A percentile compares a stretch with the other conserved stretches of the same genome.
phyloP scores from a whole-genome alignment of 441 rosid genomes.

The Populus hybrid region DNA sequence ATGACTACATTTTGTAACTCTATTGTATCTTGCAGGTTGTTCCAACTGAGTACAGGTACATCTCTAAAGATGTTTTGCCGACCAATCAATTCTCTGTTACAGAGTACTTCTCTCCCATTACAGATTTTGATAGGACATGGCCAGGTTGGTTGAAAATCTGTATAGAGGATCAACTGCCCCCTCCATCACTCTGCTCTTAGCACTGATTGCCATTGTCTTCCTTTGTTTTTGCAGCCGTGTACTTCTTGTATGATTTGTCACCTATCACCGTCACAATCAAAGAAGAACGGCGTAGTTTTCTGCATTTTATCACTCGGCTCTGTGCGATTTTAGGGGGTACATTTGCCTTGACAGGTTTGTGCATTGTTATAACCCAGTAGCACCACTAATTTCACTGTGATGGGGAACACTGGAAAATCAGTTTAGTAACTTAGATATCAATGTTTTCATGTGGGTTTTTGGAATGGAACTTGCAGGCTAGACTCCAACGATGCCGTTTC shows the following conservation, averaged over 20 bases:
- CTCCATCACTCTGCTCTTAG: constrained; percentile 9
- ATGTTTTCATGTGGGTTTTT: too few species aligned
- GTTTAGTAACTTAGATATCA: background rate
- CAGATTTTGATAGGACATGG: constrained; percentile 69
- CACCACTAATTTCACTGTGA: background rate
- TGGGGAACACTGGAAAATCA: background rate
- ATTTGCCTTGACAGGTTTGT: constrained; percentile 86
- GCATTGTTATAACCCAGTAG: background rate
- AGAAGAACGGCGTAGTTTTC: constrained; percentile 89
- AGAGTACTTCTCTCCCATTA: constrained; percentile 79
- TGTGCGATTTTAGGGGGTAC: constrained; percentile 99
- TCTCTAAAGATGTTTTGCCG: constrained; percentile 77
- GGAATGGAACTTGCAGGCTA: background rate
- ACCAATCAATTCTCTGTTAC: constrained; percentile 96
- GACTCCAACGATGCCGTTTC: background rate
- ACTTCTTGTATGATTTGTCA: constrained; percentile 92
- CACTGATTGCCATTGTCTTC: background rate
- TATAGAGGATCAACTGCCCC: background rate
- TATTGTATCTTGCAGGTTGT: constrained; percentile 59
- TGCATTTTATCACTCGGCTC: constrained; percentile 90
- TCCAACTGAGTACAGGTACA: constrained; percentile 90
- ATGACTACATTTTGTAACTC: background rate
- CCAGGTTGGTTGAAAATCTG: constrained; percentile 60
- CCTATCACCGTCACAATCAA: constrained; percentile 93
- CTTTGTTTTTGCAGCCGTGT: constrained; percentile 59